Evolutionary conservation across 169 alveolate genomes (phyloP).

Genomic region (Babesia caballi): DNA sequence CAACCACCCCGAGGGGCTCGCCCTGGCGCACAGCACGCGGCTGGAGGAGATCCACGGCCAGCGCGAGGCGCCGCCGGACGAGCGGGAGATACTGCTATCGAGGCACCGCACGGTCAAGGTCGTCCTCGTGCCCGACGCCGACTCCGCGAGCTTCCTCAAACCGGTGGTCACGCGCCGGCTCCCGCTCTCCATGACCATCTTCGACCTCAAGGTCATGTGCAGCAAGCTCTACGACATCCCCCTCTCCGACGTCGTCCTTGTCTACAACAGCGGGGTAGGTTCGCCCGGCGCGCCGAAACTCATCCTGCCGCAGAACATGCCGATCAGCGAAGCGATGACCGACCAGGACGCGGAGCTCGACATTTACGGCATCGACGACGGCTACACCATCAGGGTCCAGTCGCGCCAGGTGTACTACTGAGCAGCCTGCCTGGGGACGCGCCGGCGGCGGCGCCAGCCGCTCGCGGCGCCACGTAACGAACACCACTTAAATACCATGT

Average conservation of each 20-base stretch:
- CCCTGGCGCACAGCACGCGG: background rate
- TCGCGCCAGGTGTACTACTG: background rate
- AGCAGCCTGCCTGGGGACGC: background rate
- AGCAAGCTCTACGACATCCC: slow-evolving; percentile 20
- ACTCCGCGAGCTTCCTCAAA: slow-evolving; percentile 33
- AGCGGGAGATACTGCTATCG: too few relatives aligned
- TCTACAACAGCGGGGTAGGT: slow-evolving; percentile 59
- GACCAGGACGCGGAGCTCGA: slow-evolving; percentile 37
- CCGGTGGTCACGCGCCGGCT: slow-evolving; percentile 9
- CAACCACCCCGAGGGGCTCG: background rate
- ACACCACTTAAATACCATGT: slow-evolving; percentile 69
- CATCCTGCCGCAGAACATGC: slow-evolving; percentile 38
- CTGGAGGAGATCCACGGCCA: slow-evolving; percentile 25
- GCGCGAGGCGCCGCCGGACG: background rate
- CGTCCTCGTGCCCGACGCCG: slow-evolving; percentile 54
- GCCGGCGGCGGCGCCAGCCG: background rate
- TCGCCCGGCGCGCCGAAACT: background rate
- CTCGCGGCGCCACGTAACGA: background rate
- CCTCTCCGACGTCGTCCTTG: slow-evolving; percentile 23
- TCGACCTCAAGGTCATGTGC: slow-evolving; percentile 51
- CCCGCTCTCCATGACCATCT: slow-evolving; percentile 29
- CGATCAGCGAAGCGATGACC: slow-evolving; percentile 49
- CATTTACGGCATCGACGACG: slow-evolving; percentile 43
- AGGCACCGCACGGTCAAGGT: slow-evolving; percentile 2
- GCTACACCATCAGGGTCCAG: slow-evolving; percentile 45